Conservation (phyloP, 495 filamentous ascomycete species). For the Aspergillus heteromorphus region DNA sequence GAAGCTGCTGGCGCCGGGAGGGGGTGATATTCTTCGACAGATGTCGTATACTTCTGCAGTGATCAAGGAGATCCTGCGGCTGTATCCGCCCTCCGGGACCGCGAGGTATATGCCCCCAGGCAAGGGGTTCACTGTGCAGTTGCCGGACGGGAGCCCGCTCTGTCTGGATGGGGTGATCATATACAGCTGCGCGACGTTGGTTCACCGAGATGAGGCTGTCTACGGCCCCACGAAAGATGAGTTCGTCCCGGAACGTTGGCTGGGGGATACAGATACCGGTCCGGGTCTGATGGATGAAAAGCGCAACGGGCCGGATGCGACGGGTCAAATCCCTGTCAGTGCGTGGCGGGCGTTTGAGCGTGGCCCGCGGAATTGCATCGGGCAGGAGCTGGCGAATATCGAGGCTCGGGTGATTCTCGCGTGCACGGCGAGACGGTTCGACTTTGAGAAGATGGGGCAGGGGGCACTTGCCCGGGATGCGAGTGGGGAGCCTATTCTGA, state of each 20-base stretch:
- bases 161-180: slow-evolving; percentile 28
- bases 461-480: slow-evolving; percentile 27
- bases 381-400: slow-evolving; percentile 41
- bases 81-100: slow-evolving; percentile 38
- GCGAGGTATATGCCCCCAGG: slow-evolving; percentile 30
- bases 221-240: slow-evolving; percentile 16
- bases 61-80: slow-evolving; percentile 44
- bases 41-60: slow-evolving; percentile 41
- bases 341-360: slow-evolving; percentile 44
- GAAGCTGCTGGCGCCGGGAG: slow-evolving; percentile 2
- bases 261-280: slow-evolving; percentile 6
- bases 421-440: slow-evolving; percentile 30
- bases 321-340: slow-evolving; percentile 17
- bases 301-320: not conserved
- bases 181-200: slow-evolving; percentile 17
- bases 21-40: slow-evolving; percentile 22
- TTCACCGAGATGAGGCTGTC: slow-evolving; percentile 18
- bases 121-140: slow-evolving; percentile 20
- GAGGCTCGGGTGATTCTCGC: slow-evolving; percentile 40
- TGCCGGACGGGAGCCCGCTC: slow-evolving; percentile 21
- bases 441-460: slow-evolving; percentile 41
- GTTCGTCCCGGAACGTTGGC: slow-evolving; percentile 22
- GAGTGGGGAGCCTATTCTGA: slow-evolving; percentile 17
- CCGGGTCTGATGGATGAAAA: slow-evolving; percentile 4
- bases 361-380: slow-evolving; percentile 46